Base-by-base conservation (phyloP, 495 filamentous ascomycete species). In the Bathelium albidoporum region DNA sequence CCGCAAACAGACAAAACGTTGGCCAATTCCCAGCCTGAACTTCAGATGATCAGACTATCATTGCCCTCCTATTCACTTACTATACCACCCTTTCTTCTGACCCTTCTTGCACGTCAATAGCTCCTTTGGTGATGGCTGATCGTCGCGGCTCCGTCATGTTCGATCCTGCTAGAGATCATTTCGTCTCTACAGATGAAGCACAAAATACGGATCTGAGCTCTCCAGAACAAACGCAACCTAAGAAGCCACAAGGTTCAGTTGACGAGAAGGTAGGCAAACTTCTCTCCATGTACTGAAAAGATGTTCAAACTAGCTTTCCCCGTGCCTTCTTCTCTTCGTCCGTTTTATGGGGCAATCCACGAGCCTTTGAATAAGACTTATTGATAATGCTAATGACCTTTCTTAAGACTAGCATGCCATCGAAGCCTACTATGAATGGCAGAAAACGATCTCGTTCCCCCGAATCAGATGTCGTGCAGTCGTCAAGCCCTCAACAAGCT, bases 81-180 rank as follows among this genome's bases (percentile, higher is more conserved):
- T 32, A 12, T 26, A 9, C 29, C 12, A 44, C 20, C 7, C 4
- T 24, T 3, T 22, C 24, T 22, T 22, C 12, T 18, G 18, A 41
- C 36, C 18, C 36, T 10, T 41, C 36, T 10, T 18, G 36, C 36
- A 10, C 36, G 36, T 10, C 9, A 2, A 16, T 20, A 10, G 4
- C 12, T 41, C 18, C 5, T 58, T 9, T 44, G 12, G 28, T 9
- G 5, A 45, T 62, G 60, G 29, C 29, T 31, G 44, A 41, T 14
- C 60, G 60, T 22, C 32, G 44, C n/a, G 43, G 44, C 11, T 45
- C 60, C 7, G 76, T 79, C 7, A 77, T 77, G 74, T 79, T 78
- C 62, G 77, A 79, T 70, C 74, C 77, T 32, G 77, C 77, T 39
- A 69, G 77, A 65, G 77, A 79, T 69, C 69, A 65, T 59, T 78